Evolutionary conservation across 2,329 filamentous ascomycete species (phyloP), one percentile per base, ranked within the genome.

Genomic region (Talaromyces sp.): DNA sequence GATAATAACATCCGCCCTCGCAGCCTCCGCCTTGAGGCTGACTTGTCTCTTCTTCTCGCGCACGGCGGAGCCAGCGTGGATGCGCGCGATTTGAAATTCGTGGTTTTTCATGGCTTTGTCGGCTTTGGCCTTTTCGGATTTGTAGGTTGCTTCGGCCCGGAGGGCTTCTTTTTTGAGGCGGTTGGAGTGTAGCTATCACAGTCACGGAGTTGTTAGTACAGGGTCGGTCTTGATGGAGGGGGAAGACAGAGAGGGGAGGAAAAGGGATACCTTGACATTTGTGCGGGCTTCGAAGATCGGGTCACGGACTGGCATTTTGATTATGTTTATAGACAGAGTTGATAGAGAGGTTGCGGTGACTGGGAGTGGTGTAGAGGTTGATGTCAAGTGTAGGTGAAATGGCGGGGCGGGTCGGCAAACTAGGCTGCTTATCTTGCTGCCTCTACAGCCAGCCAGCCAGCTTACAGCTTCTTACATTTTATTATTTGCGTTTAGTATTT

Each of bases 61-160:
- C 31, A 82, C 75, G 34, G 80, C 79, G 54, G 78, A 80, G 22
- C 76, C 75, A 63, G 80, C 80, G 71, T 82, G 80, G 72, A 82
- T 81, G 61, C 80, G 80, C 53, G 80, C 80, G 70, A 82, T 82
- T 69, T 82, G 79, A 68, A 81, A 80, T 72, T 82, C 80, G 64
- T 75, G 79, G 67, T 79, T 79, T 67, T 80, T 81, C 73, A 82
- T 79, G 31, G 80, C 80, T 66, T 78, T 80, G 69, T 81, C 80
- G 60, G 80, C 78, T 73, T 82, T 82, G 53, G 77, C 76, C 67
- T 81, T 80, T 72, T 82, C 80, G n/a, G 79, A 73, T 68, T 81
- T 80, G 68, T 75, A 80, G 59, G 80, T 81, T 27, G 78, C 70
- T 70, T 82, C 79, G 22, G 80, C 80, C 61, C 80, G 79, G 62